Evolutionary conservation across 2,329 filamentous ascomycete species (phyloP).

Genomic region (Pseudogymnoascus verrucosus): DNA sequence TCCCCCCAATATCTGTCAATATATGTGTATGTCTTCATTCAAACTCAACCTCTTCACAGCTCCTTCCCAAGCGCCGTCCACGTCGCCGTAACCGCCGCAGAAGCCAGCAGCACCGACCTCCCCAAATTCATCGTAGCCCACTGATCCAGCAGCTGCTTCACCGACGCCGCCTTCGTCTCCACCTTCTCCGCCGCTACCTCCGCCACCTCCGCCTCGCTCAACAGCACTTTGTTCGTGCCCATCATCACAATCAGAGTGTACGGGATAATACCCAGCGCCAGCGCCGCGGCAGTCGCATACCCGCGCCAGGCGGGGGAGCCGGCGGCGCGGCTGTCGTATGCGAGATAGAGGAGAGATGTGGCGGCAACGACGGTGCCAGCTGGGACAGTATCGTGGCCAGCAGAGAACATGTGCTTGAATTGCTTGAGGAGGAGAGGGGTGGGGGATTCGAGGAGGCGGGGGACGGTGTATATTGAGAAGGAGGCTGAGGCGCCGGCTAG

Average conservation of each 20-base stretch:
- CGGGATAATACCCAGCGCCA: conserved; percentile 41
- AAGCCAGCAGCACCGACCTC: conserved; percentile 28
- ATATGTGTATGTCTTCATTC: background rate
- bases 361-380: conserved; percentile 33
- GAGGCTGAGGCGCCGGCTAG: conserved; percentile 32
- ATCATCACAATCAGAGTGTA: conserved; percentile 43
- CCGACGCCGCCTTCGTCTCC: conserved; percentile 33
- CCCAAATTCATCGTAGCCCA: conserved; percentile 48
- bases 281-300: conserved; percentile 38
- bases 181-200: conserved; percentile 20
- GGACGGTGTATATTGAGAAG: conserved; percentile 39
- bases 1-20: background rate
- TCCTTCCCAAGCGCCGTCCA: conserved; percentile 21
- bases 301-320: conserved; percentile 25
- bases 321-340: conserved; percentile 27
- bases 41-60: background rate
- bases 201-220: conserved; percentile 35
- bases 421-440: conserved; percentile 47
- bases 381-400: conserved; percentile 34
- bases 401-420: conserved; percentile 39
- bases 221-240: conserved; percentile 39
- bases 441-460: conserved; percentile 47
- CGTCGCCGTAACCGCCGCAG: conserved; percentile 25
- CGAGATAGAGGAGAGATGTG: conserved; percentile 38
- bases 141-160: conserved; percentile 44